These are phyloP conservation scores for Solanum hybrid DNA, from an alignment of 305 asterid genomes.

Conservation along the genomic window DNA sequence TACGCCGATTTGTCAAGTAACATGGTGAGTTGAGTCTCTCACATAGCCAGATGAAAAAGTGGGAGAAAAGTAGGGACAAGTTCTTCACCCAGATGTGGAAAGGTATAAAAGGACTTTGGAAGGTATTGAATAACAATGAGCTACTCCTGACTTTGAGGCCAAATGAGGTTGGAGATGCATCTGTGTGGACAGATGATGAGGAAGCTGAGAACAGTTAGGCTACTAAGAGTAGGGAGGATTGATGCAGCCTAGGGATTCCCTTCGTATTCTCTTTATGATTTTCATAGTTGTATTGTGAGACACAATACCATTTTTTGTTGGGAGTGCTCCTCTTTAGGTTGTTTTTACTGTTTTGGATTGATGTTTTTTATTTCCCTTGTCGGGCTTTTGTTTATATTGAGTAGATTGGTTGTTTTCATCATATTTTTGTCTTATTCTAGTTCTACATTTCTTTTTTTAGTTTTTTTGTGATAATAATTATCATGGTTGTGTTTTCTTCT, in stretches of 20 bases:
- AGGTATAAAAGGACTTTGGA: neutral
- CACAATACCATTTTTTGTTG: neutral
- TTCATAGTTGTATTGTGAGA: neutral
- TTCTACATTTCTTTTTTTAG: too few relatives aligned
- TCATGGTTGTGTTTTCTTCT: neutral
- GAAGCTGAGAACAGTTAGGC: neutral
- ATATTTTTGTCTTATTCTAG: neutral
- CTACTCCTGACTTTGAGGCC: neutral
- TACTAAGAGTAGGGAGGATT: neutral
- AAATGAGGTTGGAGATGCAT: neutral
- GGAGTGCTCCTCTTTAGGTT: neutral
- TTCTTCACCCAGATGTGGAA: neutral
- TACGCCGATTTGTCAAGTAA: neutral
- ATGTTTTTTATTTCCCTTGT: neutral
- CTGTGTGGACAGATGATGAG: neutral
- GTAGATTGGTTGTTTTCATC: neutral
- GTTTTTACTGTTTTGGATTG: neutral
- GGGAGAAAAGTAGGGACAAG: neutral
- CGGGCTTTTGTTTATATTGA: neutral
- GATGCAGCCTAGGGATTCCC: neutral
- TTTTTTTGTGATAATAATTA: too few relatives aligned
- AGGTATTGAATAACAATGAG: neutral
- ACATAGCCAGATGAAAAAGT: neutral
- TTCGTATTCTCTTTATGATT: neutral
- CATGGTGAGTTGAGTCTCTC: neutral